phyloP scores from a whole-genome alignment of 2,329 filamentous ascomycete genomes.

The Rugonectria rugulosa region DNA sequence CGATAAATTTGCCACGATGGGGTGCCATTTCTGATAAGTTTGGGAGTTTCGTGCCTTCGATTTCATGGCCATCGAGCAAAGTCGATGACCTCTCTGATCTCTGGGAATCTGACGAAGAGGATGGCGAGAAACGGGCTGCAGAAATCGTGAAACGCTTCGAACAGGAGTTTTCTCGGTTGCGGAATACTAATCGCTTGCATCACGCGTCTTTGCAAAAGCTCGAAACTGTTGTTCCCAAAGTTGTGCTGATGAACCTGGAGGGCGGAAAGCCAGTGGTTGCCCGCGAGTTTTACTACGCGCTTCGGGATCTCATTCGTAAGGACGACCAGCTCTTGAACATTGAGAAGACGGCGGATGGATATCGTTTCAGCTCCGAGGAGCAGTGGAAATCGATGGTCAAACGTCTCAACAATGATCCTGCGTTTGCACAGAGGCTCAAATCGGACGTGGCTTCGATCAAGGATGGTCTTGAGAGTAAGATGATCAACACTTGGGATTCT shows the following conservation, averaged over 20 bases:
- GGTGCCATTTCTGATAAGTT: slow-evolving; percentile 28
- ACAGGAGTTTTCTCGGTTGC: slow-evolving; percentile 41
- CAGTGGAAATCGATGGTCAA: slow-evolving; percentile 57
- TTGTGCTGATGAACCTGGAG: slow-evolving; percentile 62
- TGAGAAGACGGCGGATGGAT: slow-evolving; percentile 49
- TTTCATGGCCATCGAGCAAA: slow-evolving; percentile 36
- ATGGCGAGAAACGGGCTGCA: slow-evolving; percentile 27
- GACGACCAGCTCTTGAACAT: slow-evolving; percentile 58
- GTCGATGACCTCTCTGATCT: slow-evolving; percentile 25
- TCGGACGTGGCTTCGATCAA: slow-evolving; percentile 37
- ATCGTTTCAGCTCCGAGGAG: slow-evolving; percentile 51
- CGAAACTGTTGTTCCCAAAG: slow-evolving; percentile 59
- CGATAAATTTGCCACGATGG: slow-evolving; percentile 25
- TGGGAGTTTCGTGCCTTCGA: slow-evolving; percentile 34
- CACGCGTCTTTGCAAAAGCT: slow-evolving; percentile 52
- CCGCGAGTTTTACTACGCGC: slow-evolving; percentile 70
- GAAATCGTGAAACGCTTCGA: slow-evolving; percentile 39
- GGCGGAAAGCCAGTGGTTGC: slow-evolving; percentile 63
- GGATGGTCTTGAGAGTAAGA: slow-evolving; percentile 38
- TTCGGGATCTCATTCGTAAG: slow-evolving; percentile 61
- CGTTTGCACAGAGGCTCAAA: slow-evolving; percentile 40
- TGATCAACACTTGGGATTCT: slow-evolving; percentile 55
- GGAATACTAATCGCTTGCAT: slow-evolving; percentile 44
- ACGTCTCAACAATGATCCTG: slow-evolving; percentile 48
- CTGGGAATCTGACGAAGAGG: slow-evolving; percentile 28